These are phyloP conservation scores for Cladophialophora chaetospira DNA, from an alignment of 2,329 filamentous ascomycete genomes.

Conservation along the genomic window DNA sequence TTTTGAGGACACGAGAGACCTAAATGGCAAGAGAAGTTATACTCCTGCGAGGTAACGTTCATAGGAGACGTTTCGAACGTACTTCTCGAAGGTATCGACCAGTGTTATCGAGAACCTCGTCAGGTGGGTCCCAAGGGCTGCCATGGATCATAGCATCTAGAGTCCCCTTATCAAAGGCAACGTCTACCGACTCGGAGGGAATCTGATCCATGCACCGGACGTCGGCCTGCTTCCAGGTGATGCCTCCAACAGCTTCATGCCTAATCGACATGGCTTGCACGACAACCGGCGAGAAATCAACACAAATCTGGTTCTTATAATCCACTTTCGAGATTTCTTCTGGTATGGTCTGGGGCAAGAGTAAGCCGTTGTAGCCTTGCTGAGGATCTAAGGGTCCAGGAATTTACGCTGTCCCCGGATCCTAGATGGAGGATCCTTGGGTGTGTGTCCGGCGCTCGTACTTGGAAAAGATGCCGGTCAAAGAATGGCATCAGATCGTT, in stretches of 20 bases:
- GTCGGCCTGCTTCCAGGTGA: constrained; percentile 56
- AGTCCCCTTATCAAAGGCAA: constrained; percentile 62
- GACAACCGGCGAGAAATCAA: constrained; percentile 60
- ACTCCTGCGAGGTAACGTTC: constrained; percentile 1
- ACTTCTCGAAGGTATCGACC: constrained; percentile 55
- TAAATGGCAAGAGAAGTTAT: constrained; percentile 28
- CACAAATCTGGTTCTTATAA: constrained; percentile 56
- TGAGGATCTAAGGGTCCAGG: not conserved
- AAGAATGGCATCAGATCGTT: constrained; percentile 26
- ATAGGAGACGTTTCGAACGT: constrained; percentile 13
- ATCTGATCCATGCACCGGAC: constrained; percentile 54
- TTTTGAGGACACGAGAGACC: constrained; percentile 52
- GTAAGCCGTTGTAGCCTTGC: not conserved
- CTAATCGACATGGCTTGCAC: constrained; percentile 55
- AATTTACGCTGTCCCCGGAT: constrained; percentile 7
- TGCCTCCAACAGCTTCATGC: constrained; percentile 43
- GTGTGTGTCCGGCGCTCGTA: constrained; percentile 17
- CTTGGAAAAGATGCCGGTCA: constrained; percentile 24
- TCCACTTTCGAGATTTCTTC: constrained; percentile 50
- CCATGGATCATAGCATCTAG: constrained; percentile 60
- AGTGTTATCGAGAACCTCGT: constrained; percentile 53
- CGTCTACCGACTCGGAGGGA: constrained; percentile 48
- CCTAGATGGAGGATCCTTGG: constrained; percentile 26
- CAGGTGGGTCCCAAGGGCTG: constrained; percentile 55
- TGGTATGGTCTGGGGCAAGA: constrained; percentile 52